Conservation (phyloP, 495 filamentous ascomycete genomes). For the Thermothielavioides terrestris region DNA sequence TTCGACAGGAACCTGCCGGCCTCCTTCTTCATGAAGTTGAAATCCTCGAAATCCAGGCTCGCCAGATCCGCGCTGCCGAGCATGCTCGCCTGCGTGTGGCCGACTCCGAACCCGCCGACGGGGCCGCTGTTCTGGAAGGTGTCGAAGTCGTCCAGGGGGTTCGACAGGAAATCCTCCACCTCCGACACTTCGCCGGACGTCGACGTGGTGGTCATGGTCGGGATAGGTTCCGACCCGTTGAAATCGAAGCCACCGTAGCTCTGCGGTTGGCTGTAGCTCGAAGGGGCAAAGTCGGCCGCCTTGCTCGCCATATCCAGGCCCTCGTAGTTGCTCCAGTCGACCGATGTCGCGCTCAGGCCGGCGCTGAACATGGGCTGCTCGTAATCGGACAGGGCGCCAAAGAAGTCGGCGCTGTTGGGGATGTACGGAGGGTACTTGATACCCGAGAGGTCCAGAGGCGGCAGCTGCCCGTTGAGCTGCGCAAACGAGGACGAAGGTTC, state of each 20-base stretch:
- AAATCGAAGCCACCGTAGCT: constrained; percentile 63
- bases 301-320: constrained; percentile 46
- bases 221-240: constrained; percentile 42
- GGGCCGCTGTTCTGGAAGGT: constrained; percentile 45
- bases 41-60: constrained; percentile 53
- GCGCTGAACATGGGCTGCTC: constrained; percentile 61
- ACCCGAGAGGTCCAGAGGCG: constrained; percentile 53
- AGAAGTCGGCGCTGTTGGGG: constrained; percentile 43
- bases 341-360: constrained; percentile 51
- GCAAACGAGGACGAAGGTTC: constrained; percentile 45
- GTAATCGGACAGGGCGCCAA: constrained; percentile 47
- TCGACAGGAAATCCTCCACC: constrained; percentile 55
- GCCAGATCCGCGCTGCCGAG: constrained; percentile 45
- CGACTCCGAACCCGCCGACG: constrained; percentile 38
- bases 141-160: constrained; percentile 48
- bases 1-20: constrained; percentile 34
- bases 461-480: constrained; percentile 54
- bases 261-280: constrained; percentile 59
- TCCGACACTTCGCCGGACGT: constrained; percentile 72
- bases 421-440: constrained; percentile 49
- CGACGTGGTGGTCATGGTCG: constrained; percentile 51
- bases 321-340: constrained; percentile 70
- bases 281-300: constrained; percentile 47
- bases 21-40: constrained; percentile 44
- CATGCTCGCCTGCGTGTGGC: constrained; percentile 43